Percentiles rank a stretch among this genome's conserved stretches.
Evolutionary conservation across 768 basidiomycete genomes (phyloP).

Genomic region (Lactifluus rugatus): DNA sequence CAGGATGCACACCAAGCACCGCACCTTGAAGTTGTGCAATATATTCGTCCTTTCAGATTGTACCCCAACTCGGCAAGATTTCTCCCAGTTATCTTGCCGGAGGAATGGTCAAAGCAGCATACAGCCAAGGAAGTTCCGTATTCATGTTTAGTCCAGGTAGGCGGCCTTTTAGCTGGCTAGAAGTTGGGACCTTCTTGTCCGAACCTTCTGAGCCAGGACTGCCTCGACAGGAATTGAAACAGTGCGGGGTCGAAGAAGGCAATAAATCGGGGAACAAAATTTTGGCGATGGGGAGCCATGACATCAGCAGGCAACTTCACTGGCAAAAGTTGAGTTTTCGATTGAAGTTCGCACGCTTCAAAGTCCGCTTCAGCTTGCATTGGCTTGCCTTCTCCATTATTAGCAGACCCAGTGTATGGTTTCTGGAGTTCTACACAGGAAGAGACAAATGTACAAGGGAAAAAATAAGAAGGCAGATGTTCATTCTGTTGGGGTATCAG

Average conservation of each 20-base stretch:
- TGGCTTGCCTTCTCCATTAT: no score
- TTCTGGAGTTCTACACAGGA: no score
- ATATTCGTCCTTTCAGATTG: background rate
- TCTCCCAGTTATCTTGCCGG: background rate
- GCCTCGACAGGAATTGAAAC: conserved; percentile 4
- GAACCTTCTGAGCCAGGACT: conserved; percentile 4
- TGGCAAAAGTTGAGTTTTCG: no score
- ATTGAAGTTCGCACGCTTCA: no score
- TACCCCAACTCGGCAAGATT: background rate
- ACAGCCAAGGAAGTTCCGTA: background rate
- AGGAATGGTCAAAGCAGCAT: background rate
- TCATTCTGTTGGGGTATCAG: no score
- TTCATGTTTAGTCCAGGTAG: background rate
- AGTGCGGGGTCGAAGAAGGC: conserved; percentile 1
- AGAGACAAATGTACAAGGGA: no score
- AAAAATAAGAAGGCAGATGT: no score
- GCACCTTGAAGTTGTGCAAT: background rate
- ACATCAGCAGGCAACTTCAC: background rate
- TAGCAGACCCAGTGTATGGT: no score
- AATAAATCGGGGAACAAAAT: conserved; percentile 8
- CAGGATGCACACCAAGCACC: background rate
- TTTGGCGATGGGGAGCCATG: background rate
- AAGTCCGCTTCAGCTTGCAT: no score
- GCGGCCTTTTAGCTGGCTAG: conserved; percentile 3
- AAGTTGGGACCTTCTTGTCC: background rate